Percentiles rank a stretch among this genome's conserved stretches.
phyloP scores from a whole-genome alignment of 805 yeast species.

The Hanseniaspora opuntiae region DNA sequence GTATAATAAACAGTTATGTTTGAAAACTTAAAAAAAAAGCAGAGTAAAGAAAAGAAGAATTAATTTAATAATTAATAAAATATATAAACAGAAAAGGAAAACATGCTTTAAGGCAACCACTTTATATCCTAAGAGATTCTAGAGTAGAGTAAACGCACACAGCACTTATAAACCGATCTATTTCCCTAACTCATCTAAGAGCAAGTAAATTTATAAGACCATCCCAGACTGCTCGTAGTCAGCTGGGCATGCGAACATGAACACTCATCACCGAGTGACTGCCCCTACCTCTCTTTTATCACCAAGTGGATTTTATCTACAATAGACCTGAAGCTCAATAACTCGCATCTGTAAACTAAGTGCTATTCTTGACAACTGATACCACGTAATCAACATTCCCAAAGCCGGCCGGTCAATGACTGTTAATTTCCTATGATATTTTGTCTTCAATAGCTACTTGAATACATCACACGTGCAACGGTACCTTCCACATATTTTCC shows the following conservation, averaged over 20 bases:
- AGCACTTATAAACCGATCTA: background rate
- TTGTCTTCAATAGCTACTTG: background rate
- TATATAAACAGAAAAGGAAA: background rate
- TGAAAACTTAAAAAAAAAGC: too few relatives aligned
- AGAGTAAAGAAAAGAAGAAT: too few relatives aligned
- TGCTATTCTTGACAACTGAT: background rate
- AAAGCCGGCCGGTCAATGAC: conserved; percentile 1
- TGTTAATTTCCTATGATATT: background rate
- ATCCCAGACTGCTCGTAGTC: background rate
- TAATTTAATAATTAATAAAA: background rate
- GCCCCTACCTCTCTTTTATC: background rate
- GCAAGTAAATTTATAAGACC: background rate
- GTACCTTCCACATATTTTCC: background rate
- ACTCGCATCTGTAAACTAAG: background rate
- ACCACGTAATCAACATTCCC: background rate
- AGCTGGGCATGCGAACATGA: background rate
- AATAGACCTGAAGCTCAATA: background rate
- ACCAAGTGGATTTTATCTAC: background rate
- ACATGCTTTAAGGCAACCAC: background rate
- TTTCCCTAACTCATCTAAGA: background rate
- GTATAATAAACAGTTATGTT: too few relatives aligned
- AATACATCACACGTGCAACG: background rate
- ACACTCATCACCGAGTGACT: background rate
- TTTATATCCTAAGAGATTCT: background rate
- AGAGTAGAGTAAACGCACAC: background rate